Conservation (phyloP, 345 rosid genomes). For the Raphanus sativus region DNA sequence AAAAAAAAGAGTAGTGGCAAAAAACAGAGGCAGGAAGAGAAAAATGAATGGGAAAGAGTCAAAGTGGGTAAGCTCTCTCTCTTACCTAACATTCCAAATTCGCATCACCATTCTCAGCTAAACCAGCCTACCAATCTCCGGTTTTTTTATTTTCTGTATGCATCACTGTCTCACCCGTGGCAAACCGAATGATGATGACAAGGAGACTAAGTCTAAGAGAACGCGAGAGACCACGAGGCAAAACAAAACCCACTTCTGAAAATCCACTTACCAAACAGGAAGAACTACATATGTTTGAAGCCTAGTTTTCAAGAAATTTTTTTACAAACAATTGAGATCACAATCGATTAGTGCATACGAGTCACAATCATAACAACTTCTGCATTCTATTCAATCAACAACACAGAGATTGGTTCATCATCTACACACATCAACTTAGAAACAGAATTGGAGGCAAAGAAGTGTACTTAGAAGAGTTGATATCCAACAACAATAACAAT, state of each 20-base stretch:
- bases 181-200: background rate
- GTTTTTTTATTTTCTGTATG: background rate
- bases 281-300: background rate
- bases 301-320: background rate
- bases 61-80: slow-evolving; percentile 39
- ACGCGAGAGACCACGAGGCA: background rate
- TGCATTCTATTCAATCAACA: slow-evolving; percentile 2
- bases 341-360: background rate
- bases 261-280: background rate
- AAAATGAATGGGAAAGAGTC: slow-evolving; percentile 33
- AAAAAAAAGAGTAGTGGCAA: background rate
- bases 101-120: slow-evolving; percentile 37
- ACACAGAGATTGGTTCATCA: slow-evolving; percentile 12
- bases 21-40: background rate
- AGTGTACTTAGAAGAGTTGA: slow-evolving; percentile 9
- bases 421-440: slow-evolving; percentile 15
- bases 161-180: slow-evolving; percentile 20
- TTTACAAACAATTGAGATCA: background rate
- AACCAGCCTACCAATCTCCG: slow-evolving; percentile 34
- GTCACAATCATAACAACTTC: background rate
- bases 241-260: background rate
- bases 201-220: background rate
- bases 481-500: background rate
- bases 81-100: slow-evolving; percentile 29
- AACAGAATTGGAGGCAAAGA: slow-evolving; percentile 9